Percentiles rank a stretch among this genome's conserved stretches.
Conservation (phyloP, 306 rosid species). For the Dryas drummondii region DNA sequence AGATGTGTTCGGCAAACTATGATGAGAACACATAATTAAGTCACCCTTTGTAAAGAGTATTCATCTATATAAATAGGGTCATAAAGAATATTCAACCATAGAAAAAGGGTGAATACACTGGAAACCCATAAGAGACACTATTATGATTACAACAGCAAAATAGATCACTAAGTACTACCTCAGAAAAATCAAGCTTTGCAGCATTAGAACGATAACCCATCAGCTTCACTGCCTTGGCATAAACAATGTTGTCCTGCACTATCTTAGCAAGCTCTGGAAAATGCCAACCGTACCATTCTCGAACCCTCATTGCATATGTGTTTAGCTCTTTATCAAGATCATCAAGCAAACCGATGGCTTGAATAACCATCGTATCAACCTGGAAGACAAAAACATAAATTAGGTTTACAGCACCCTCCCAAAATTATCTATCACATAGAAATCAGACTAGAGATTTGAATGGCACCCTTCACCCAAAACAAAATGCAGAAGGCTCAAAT, state of each 20-base stretch:
- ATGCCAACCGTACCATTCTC: constrained; percentile 99
- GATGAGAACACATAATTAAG: not conserved
- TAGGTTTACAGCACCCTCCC: not conserved
- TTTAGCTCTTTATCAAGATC: constrained; percentile 95
- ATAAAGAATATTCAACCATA: not conserved
- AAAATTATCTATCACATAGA: not conserved
- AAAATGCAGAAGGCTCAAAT: not conserved
- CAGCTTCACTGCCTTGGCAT: constrained; percentile 83
- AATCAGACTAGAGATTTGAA: not conserved
- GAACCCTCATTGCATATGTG: constrained; percentile 95
- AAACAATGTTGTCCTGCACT: constrained; percentile 72
- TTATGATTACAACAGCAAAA: not conserved
- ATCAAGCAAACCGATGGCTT: constrained; percentile 96
- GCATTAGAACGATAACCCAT: constrained; percentile 90
- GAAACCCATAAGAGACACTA: not conserved
- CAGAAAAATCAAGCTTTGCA: constrained; percentile 84
- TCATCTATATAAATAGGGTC: not conserved
- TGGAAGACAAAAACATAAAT: constrained; percentile 15
- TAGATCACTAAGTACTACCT: constrained; percentile 41
- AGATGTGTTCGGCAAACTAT: not conserved
- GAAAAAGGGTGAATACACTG: not conserved
- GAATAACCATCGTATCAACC: constrained; percentile 98
- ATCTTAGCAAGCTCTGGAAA: constrained; percentile 96
- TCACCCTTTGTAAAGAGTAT: not conserved
- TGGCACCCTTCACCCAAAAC: not conserved